phyloP scores from a whole-genome alignment of 2,329 filamentous ascomycete species.

The Diplodia corticola region DNA sequence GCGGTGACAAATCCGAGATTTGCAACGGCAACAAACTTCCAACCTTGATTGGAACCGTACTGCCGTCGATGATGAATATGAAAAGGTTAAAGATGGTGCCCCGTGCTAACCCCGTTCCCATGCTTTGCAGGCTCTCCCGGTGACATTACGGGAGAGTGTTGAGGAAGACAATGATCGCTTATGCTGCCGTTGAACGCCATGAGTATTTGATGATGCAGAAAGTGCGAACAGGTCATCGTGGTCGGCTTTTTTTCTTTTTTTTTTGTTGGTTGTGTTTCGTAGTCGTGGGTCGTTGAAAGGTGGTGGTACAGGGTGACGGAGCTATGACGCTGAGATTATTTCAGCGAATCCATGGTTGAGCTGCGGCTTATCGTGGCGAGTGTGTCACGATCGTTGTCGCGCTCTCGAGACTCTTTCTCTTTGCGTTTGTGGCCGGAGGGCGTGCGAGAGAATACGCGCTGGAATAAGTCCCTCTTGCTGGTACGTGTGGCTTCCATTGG shows the following conservation, averaged over 20 bases:
- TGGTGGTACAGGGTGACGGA: slow-evolving; percentile 7
- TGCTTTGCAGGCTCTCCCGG: slow-evolving; percentile 16
- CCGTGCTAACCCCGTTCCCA: slow-evolving; percentile 8
- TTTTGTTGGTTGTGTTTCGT: slow-evolving; percentile 10
- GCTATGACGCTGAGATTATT: slow-evolving; percentile 7
- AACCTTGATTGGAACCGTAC: not conserved
- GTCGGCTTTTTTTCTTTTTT: slow-evolving; percentile 8
- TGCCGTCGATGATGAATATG: not conserved
- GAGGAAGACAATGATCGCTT: slow-evolving; percentile 17
- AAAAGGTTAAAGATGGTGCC: slow-evolving; percentile 1
- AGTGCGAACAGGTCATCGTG: not conserved
- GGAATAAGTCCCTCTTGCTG: slow-evolving; percentile 39
- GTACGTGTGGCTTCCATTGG: slow-evolving; percentile 33
- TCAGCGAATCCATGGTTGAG: slow-evolving; percentile 35
- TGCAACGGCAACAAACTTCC: slow-evolving; percentile 7
- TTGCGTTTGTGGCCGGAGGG: slow-evolving; percentile 45
- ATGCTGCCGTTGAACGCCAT: slow-evolving; percentile 17
- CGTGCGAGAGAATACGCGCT: slow-evolving; percentile 46
- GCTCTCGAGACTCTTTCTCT: slow-evolving; percentile 37
- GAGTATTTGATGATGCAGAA: not conserved
- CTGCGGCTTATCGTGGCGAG: slow-evolving; percentile 37
- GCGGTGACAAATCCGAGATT: slow-evolving; percentile 7
- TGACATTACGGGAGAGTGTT: slow-evolving; percentile 16
- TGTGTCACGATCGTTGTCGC: slow-evolving; percentile 26
- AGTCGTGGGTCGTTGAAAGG: slow-evolving; percentile 19